These are phyloP conservation scores for Trypethelium eluteriae DNA, from an alignment of 495 filamentous ascomycete genomes.

Conservation along the genomic window DNA sequence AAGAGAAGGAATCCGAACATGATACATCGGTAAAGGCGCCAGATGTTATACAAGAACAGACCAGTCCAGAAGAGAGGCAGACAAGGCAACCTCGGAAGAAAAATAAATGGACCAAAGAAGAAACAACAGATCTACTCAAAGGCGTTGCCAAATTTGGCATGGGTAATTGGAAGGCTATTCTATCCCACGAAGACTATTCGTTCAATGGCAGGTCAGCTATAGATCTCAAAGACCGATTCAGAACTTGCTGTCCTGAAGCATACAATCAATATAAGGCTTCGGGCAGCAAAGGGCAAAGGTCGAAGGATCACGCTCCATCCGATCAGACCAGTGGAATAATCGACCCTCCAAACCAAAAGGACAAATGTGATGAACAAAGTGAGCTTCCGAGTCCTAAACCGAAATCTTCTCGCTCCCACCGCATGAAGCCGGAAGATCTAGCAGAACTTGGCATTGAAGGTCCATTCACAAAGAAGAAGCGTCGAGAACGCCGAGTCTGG, in stretches of 20 bases:
- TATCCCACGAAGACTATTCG: conserved; percentile 62
- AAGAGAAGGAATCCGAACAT: background rate
- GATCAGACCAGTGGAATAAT: conserved; percentile 25
- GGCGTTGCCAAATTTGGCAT: conserved; percentile 77
- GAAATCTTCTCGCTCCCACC: conserved; percentile 19
- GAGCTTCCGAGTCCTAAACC: background rate
- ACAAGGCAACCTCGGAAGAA: conserved; percentile 15
- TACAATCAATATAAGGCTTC: conserved; percentile 27
- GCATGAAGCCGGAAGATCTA: conserved; percentile 43
- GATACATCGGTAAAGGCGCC: background rate
- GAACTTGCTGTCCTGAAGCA: conserved; percentile 61
- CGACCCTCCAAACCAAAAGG: conserved; percentile 41
- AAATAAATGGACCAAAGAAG: conserved; percentile 69
- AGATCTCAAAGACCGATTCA: conserved; percentile 78
- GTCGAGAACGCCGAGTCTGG: conserved; percentile 52
- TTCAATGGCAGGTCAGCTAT: conserved; percentile 71
- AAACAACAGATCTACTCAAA: conserved; percentile 66
- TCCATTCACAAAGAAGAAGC: conserved; percentile 47
- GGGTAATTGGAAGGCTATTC: conserved; percentile 79
- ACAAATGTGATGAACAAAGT: background rate
- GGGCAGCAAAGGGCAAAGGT: conserved; percentile 17
- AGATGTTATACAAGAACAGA: background rate
- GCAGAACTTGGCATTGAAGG: conserved; percentile 49
- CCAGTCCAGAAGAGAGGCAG: background rate
- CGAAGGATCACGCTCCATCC: conserved; percentile 10